Base-by-base conservation (phyloP, 1,284 basidiomycete genomes). In the Ustilago nuda region DNA sequence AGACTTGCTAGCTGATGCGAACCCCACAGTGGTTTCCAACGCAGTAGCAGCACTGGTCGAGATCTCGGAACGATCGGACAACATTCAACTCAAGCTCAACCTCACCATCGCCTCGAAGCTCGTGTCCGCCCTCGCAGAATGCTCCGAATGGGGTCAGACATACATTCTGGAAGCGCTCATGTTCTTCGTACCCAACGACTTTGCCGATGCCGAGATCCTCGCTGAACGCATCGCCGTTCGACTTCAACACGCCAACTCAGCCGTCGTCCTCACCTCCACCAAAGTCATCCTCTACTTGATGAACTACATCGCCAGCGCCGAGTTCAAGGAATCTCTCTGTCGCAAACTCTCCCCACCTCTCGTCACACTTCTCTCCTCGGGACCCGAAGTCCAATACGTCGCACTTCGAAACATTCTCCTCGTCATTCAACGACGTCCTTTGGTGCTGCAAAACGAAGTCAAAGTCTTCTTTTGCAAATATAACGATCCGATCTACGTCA, bases 401-500 rank as follows among this genome's bases (percentile, higher is more conserved):
- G 94, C 95, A 0, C 88, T 99, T 33, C 90, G 97, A 62, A 99
- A 99, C 86, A 99, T 99, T 83, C 90, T 98, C 50, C 90, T 99
- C 36, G 94, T 99, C 78, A 94, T 99, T 69, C 97, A 99, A 87
- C 90, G 97, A 65, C 90, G 97, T 57, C 95, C 96, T 8, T 88
- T 92, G 45, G 94, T 99, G 15, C 88, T 99, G 57, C 93, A 94
- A 86, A 97, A 98, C 86, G 96, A 99, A 84, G 95, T 99, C 86
- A 93, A 95, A 76, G 94, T 98, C 23, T 99, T 99, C 88, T 99
- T 99, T 88, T 98, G 95, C 92, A 99, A 98, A 87, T 99, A 99
- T 87, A 99, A 98, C 85, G 97, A 99, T 84, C 97, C 97, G 2
- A 94, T 97, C 74, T 99, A 99, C 86, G 94, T 99, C 87, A 99